These are phyloP conservation scores for Pythium sukuiense DNA, from an alignment of 352 stramenopile species.

Conservation along the genomic window DNA sequence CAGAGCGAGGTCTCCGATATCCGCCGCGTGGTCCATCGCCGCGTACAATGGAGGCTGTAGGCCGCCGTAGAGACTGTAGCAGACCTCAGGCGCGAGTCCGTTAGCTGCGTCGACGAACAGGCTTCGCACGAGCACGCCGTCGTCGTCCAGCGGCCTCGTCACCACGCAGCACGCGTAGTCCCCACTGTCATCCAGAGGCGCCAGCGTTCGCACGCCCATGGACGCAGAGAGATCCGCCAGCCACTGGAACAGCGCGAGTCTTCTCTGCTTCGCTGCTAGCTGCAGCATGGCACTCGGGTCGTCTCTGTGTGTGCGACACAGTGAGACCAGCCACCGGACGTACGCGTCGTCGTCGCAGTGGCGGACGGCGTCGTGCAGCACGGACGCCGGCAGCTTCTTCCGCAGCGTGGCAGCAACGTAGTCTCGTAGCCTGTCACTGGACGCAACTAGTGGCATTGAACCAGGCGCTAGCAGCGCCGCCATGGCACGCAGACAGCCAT, in stretches of 20 bases:
- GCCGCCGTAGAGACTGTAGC: neutral
- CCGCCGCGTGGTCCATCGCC: slow-evolving; percentile 14
- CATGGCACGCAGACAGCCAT: slow-evolving; percentile 1
- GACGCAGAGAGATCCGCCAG: neutral
- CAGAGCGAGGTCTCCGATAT: neutral
- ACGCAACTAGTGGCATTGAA: neutral
- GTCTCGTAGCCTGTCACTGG: neutral
- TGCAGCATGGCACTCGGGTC: neutral
- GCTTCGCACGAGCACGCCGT: neutral
- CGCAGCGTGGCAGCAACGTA: neutral
- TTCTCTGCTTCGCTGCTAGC: neutral
- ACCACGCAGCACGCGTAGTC: slow-evolving; percentile 4
- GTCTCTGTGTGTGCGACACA: neutral
- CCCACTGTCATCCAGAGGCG: neutral
- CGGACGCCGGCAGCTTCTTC: neutral
- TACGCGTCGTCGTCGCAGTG: neutral
- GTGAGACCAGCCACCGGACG: slow-evolving; percentile 3
- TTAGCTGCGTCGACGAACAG: neutral
- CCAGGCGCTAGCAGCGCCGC: neutral
- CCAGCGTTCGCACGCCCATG: neutral
- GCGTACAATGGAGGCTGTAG: slow-evolving; percentile 2
- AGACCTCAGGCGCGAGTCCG: neutral
- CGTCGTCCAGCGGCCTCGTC: neutral
- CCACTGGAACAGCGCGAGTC: slow-evolving; percentile 8
- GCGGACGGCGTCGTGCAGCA: slow-evolving; percentile 6